Percentiles rank a stretch among this genome's conserved stretches.
phyloP scores from a whole-genome alignment of 139 green algal species.

The Chlorella sp. region DNA sequence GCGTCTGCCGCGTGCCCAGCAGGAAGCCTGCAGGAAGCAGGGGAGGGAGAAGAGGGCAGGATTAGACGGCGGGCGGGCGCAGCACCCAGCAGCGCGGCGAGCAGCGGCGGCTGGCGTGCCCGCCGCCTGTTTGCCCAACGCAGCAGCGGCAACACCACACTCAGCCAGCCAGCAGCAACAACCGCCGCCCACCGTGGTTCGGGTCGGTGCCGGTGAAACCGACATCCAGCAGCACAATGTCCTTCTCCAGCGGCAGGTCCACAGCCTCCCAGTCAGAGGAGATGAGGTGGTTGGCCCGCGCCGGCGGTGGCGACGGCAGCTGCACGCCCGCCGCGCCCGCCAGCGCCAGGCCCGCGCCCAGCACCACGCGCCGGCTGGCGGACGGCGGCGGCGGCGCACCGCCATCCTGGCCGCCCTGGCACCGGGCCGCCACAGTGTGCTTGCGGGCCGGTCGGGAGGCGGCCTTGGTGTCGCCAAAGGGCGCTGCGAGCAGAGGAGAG shows the following conservation, averaged over 20 bases:
- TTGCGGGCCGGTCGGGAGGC: no score
- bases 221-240: slow-evolving; percentile 96
- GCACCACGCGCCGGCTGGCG: slow-evolving; percentile 16
- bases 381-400: not conserved
- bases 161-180: no score
- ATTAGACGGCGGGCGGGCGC: no score
- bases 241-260: slow-evolving; percentile 84
- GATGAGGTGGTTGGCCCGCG: slow-evolving; percentile 54
- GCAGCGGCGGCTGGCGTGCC: no score
- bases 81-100: no score
- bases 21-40: slow-evolving; percentile 79
- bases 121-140: no score
- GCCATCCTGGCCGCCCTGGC: not conserved
- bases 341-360: slow-evolving; percentile 26
- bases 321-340: slow-evolving; percentile 11
- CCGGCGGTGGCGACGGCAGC: slow-evolving; percentile 20
- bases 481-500: not conserved
- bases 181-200: slow-evolving; percentile 75
- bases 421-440: not conserved
- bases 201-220: slow-evolving; percentile 87
- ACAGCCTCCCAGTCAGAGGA: slow-evolving; percentile 73
- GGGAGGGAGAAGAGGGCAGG: not conserved
- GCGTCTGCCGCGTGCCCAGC: slow-evolving; percentile 93
- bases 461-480: not conserved
- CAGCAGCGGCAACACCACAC: no score